These are phyloP conservation scores for Taphrina pruni DNA, from an alignment of 1,139 yeast species.

Conservation along the genomic window DNA sequence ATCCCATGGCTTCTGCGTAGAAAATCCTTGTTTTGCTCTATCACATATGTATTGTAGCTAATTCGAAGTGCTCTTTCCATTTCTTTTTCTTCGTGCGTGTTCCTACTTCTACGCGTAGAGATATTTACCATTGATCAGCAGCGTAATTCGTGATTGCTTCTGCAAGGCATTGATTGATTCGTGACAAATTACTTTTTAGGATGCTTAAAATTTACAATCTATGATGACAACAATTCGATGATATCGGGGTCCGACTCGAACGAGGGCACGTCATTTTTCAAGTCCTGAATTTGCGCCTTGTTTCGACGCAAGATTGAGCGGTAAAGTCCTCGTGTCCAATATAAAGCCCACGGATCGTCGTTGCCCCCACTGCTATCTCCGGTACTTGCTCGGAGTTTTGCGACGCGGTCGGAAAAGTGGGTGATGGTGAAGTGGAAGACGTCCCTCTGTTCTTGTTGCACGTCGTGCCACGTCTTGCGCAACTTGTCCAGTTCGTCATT, in stretches of 20 bases:
- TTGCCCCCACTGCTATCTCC: no score
- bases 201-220: not conserved
- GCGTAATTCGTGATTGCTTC: no score
- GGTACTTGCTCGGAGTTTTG: not conserved
- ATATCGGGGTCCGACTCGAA: not conserved
- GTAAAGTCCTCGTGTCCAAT: conserved; percentile 20
- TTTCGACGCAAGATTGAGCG: conserved; percentile 6
- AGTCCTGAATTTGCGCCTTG: not conserved
- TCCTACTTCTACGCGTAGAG: no score
- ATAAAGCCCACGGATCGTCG: conserved; percentile 8
- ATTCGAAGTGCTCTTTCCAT: no score
- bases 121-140: no score
- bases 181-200: not conserved
- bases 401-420: not conserved
- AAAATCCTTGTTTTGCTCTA: not conserved
- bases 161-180: no score
- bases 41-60: no score
- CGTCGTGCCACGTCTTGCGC: conserved; percentile 20
- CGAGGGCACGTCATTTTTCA: not conserved
- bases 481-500: conserved; percentile 2
- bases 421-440: conserved; percentile 25
- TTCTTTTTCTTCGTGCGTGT: no score
- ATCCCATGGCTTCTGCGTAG: conserved; percentile 21
- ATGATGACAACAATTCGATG: not conserved
- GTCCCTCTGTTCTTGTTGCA: conserved; percentile 30